Conservation (phyloP, 768 basidiomycete genomes). For the Leucogyrophana mollusca region DNA sequence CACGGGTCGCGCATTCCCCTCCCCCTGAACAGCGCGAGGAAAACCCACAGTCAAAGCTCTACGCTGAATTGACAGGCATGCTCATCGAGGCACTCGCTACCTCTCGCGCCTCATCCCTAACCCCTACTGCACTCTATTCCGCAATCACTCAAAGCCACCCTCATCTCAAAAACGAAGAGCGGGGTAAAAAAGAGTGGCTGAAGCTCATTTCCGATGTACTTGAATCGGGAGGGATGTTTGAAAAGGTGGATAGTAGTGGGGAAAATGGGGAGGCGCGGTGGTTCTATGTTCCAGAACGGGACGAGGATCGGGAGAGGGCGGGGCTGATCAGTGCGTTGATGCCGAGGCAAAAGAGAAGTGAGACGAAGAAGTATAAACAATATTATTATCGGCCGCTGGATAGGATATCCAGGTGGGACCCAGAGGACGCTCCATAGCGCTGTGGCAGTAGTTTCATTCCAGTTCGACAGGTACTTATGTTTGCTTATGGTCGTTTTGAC, state of each 20-base stretch:
- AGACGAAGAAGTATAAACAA: conserved; percentile 83
- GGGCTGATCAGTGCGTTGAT: conserved; percentile 66
- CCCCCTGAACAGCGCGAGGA: conserved; percentile 19
- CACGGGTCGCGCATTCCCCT: too few relatives aligned
- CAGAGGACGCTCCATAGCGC: conserved; percentile 52
- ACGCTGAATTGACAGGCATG: conserved; percentile 56
- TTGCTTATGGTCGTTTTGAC: too few relatives aligned
- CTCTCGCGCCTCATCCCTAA: conserved; percentile 68
- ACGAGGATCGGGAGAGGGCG: conserved; percentile 71
- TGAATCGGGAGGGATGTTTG: conserved; percentile 60
- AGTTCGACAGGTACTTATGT: too few relatives aligned
- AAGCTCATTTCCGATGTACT: conserved; percentile 50
- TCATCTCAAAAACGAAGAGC: conserved; percentile 40
- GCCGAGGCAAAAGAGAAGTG: conserved; percentile 72
- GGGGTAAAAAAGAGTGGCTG: conserved; percentile 43
- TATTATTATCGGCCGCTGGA: conserved; percentile 79
- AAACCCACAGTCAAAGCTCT: too few relatives aligned
- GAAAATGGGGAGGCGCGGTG: conserved; percentile 56
- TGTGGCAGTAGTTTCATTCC: too few relatives aligned
- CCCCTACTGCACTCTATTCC: conserved; percentile 51
- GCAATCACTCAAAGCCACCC: conserved; percentile 55
- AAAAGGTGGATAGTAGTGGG: conserved; percentile 65
- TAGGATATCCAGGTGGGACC: conserved; percentile 73
- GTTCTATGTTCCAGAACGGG: conserved; percentile 76
- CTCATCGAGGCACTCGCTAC: conserved; percentile 69